These are phyloP conservation scores for Aristolochia fimbriata DNA, from an alignment of 164 flowering plant genomes.

Conservation along the genomic window DNA sequence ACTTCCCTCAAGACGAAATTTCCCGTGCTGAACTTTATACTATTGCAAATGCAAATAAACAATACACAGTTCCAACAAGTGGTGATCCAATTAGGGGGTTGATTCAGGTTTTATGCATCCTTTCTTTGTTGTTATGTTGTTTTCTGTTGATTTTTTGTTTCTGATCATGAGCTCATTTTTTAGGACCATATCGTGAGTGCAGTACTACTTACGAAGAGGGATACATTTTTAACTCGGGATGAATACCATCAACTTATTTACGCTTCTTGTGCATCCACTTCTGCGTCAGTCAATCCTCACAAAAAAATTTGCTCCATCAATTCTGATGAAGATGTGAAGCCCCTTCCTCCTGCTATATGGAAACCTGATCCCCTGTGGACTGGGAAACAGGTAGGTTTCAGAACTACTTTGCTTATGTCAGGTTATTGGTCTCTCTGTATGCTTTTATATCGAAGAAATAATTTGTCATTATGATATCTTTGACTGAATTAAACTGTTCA, in stretches of 20 bases:
- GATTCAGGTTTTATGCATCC: constrained; percentile 58
- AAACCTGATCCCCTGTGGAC: constrained; percentile 90
- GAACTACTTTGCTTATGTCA: neutral
- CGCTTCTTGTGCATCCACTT: constrained; percentile 48
- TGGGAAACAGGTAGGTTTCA: constrained; percentile 71
- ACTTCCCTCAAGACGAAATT: constrained; percentile 98
- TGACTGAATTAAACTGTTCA: too few species aligned
- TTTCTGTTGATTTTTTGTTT: neutral
- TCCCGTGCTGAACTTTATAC: constrained; percentile 92
- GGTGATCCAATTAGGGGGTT: constrained; percentile 87
- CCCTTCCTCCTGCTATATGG: constrained; percentile 56
- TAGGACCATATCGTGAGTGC: constrained; percentile 90
- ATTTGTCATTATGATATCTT: too few species aligned
- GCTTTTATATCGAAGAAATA: neutral
- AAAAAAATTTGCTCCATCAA: constrained; percentile 34
- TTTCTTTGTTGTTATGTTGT: neutral
- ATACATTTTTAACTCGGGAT: constrained; percentile 69
- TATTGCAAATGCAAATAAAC: constrained; percentile 92
- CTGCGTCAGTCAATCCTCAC: constrained; percentile 22
- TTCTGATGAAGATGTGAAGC: constrained; percentile 43
- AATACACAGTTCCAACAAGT: constrained; percentile 84
- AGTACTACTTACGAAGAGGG: constrained; percentile 80
- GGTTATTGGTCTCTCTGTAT: neutral
- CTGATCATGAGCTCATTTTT: neutral
- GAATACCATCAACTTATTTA: constrained; percentile 71